Evolutionary conservation across 345 rosid species (phyloP), one percentile per base, ranked within the genome.

Genomic region (Eucalyptus sp.): DNA sequence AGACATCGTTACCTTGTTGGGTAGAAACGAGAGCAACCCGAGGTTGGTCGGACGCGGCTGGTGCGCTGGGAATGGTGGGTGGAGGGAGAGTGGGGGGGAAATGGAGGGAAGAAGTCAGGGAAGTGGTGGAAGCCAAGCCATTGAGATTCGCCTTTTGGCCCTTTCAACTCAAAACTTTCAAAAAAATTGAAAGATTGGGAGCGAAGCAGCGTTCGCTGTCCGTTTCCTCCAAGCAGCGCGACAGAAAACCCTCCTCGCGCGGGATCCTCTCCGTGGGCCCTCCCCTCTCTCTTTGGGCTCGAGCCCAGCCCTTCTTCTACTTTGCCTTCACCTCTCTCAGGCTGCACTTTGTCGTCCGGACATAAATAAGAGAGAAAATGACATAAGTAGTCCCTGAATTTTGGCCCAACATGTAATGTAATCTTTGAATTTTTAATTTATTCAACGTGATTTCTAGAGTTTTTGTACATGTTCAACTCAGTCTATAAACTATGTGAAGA

Each of bases 361-460:
- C 80, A 31, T 22, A 56, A 56, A 8, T 22, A 2, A 56, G 27
- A 22, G 60, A 20, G 1, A 56, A 1, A 0, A 56, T 1, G 60
- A 56, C 11, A 22, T 22, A 22, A 56, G 3, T 8, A 56, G 1
- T 56, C 2, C 5, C 2, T 56, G 2, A 4, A 7, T 1, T 56
- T 56, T 56, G 62, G 29, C 29, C 13, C 0, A 0, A 24, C 0
- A 22, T 56, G 0, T 56, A 24, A 52, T 51, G 2, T 52, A 1
- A 51, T 17, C 0, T 3, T 51, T 51, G 4, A 16, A 3, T 0
- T 51, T 51, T 52, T 52, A 18, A 56, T 24, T 52, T 56, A 56
- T 56, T 56, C 13, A 56, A 1, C 4, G 5, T 56, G 62, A 4
- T 56, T 0, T 6, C 0, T 56, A 24, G 1, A 56, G 1, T 24